Evolutionary conservation across 164 flowering plant genomes (phyloP), one percentile per base, ranked within the genome.

Genomic region (Vitis riparia): DNA sequence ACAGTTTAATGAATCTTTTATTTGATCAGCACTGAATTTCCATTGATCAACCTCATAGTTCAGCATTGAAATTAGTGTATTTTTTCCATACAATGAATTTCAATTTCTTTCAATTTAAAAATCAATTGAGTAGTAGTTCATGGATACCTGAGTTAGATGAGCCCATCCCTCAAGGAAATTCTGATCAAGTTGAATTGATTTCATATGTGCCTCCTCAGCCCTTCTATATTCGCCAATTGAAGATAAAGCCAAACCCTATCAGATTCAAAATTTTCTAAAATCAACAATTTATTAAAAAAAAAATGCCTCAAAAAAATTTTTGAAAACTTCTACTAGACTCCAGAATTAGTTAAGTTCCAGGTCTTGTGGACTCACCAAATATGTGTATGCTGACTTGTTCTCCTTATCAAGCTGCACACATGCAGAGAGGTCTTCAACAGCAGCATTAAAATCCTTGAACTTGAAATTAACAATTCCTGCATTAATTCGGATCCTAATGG

Each of bases 401-500:
- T 82, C 79, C 77, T 78, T 81, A 64, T 95, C 97, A 77, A 86
- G 79, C 77, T 67, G 80, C 75, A 95, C 86, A 83, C 98, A 95
- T 48, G 84, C 76, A 68, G 97, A 83, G 44, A 95, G 79, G 79
- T 95, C 99, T 70, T 86, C 77, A 52, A 88, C 87, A 71, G 99
- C 96, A 68, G 94, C 92, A 75, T 78, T 70, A 70, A 87, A 95
- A 76, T 91, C 89, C 81, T 91, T 95, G 71, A 84, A 91, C 84
- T 93, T 95, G 83, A 85, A 95, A 77, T 86, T 87, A 56, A 91
- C 92, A 74, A 95, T 89, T 68, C 99, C 99, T 95, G 92, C 82
- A 89, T 23, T 61, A 59, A 23, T 30, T n/a, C n/a, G 8, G 55
- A 68, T 65, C 48, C n/a, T 11, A 47, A 19, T 32, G 47, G 55